These are phyloP conservation scores for Brassica incana DNA, from an alignment of 345 rosid species.

Conservation along the genomic window DNA sequence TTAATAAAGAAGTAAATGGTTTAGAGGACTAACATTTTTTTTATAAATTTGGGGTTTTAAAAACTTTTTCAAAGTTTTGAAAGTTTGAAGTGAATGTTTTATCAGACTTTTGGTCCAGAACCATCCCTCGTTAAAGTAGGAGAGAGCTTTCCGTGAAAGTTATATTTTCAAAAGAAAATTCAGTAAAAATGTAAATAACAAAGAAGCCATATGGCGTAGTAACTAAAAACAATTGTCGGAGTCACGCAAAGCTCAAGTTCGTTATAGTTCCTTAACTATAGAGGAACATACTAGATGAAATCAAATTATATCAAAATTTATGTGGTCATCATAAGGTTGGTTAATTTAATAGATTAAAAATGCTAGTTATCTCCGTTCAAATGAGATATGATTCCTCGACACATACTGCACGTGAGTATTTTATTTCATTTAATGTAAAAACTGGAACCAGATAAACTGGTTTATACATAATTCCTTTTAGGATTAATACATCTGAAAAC, in stretches of 20 bases:
- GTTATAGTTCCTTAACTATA: constrained; percentile 8
- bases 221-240: not conserved
- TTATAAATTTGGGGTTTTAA: no score
- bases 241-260: constrained; percentile 24
- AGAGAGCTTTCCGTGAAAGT: not conserved
- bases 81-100: no score
- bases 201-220: not conserved
- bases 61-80: no score
- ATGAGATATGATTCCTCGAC: not conserved
- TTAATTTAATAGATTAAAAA: not conserved
- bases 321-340: not conserved
- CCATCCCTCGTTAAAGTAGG: no score
- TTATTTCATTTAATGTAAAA: constrained; percentile 6
- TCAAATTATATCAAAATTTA: not conserved
- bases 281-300: constrained; percentile 12
- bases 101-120: no score
- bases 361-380: not conserved
- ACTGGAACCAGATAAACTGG: not conserved
- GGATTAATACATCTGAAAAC: not conserved
- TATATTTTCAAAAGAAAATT: no score
- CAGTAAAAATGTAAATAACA: not conserved
- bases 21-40: no score
- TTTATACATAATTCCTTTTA: not conserved
- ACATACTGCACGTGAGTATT: not conserved
- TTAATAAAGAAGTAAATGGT: no score